Base-by-base conservation (phyloP, 2,329 filamentous ascomycete genomes). In the Paraconiothyrium sp. region DNA sequence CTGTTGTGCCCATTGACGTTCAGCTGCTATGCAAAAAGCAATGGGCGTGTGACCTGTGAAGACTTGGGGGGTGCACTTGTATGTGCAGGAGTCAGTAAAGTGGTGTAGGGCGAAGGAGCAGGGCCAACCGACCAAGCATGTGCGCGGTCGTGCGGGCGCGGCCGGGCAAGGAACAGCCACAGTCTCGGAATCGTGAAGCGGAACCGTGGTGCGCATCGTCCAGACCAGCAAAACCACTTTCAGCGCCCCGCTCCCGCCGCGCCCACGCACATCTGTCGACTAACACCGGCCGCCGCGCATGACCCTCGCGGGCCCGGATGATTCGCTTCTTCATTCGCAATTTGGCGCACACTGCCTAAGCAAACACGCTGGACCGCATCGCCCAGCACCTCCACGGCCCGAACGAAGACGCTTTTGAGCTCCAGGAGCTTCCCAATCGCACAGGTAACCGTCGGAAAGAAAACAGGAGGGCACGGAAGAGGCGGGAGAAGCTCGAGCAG, bases 401-500 rank as follows among this genome's bases (percentile, higher is more conserved):
- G 64, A 57, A 52, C 62, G 60, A 64, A 49, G 62, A 72, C 57
- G 64, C 66, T 55, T 69, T 76, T 55, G 76, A 78, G 72, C 76
- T 77, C 59, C 71, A 76, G 44, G 64, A 70, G 66, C 67, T 76
- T 54, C 49, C 58, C 49, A 51, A 32, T 41, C 54, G 37, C 46
- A 56, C 61, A 55, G 39, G 51, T 14, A 37, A 48, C 32, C 44
- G 50, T 35, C 5, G 51, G 48, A 63, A 48, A 20, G 71, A 76
- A 54, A 65, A 52, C 61, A 72, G 67, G 64, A 66, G 69, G 48
- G 75, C 73, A 50, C 68, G 68, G 30, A 89, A 86, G 78, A 82
- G 84, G 73, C 80, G 81, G 68, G 83, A 85, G 78, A 93, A 93
- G 84, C 86, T 88, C 78, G 83, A 84, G 75, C 87, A 87, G 85